These are phyloP conservation scores for Ascoidea asiatica DNA, from an alignment of 805 yeast species.

Conservation along the genomic window DNA sequence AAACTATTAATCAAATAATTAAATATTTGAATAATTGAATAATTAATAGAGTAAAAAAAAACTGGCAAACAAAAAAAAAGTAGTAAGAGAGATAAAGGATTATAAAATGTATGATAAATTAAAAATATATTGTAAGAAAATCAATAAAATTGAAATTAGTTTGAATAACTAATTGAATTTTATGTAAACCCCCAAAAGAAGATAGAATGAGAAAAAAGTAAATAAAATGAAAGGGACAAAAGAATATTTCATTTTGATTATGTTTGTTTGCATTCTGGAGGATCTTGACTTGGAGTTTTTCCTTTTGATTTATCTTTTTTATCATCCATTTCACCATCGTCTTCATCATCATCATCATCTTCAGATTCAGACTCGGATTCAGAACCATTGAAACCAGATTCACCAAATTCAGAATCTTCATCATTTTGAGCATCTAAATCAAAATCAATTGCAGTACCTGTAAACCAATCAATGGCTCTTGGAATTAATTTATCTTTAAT, in stretches of 20 bases:
- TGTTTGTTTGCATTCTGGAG: slow-evolving; percentile 71
- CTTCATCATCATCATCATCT: slow-evolving; percentile 25
- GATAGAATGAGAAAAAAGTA: not conserved
- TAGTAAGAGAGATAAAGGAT: not conserved
- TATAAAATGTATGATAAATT: not conserved
- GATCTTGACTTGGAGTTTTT: slow-evolving; percentile 36
- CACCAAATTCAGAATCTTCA: slow-evolving; percentile 45
- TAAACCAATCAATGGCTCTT: slow-evolving; percentile 96
- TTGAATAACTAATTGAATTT: no score
- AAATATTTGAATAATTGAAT: no score
- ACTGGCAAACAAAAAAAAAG: not conserved
- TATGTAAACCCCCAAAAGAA: not conserved
- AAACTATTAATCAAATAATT: no score
- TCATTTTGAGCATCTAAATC: slow-evolving; percentile 51
- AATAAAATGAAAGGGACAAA: no score
- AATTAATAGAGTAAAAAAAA: no score
- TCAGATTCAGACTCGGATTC: slow-evolving; percentile 54
- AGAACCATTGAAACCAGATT: no score
- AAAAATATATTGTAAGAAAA: slow-evolving; percentile 7
- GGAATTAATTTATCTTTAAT: slow-evolving; percentile 92
- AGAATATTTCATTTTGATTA: slow-evolving; percentile 13
- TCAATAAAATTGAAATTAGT: no score
- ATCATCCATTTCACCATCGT: slow-evolving; percentile 24
- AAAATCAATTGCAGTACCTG: slow-evolving; percentile 84
- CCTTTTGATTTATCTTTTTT: no score